A percentile compares a stretch with the other conserved stretches of the same genome.
Conservation (phyloP, 129 eudicot genomes). For the Mikania micrantha region DNA sequence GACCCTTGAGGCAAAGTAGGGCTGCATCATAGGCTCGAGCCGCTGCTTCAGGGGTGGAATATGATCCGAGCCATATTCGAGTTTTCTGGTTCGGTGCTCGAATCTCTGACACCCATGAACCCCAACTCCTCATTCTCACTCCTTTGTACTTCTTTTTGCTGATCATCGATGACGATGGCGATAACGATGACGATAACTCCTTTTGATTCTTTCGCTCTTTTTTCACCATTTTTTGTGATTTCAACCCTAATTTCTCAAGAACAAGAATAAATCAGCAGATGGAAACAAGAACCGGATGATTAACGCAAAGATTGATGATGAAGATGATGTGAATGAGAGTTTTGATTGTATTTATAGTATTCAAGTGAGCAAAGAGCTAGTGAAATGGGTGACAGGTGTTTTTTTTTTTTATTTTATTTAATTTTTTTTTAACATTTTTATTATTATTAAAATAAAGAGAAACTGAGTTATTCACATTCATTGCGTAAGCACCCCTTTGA, state of each 20-base stretch:
- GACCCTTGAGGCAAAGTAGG: slow-evolving; percentile 74
- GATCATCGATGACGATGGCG: slow-evolving; percentile 14
- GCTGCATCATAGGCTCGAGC: slow-evolving; percentile 98
- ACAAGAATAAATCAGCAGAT: too few species aligned
- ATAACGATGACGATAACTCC: background rate
- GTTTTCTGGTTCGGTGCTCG: slow-evolving; percentile 93
- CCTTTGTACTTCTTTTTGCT: slow-evolving; percentile 77
- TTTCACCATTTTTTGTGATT: slow-evolving; percentile 17
- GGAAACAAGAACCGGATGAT: too few species aligned
- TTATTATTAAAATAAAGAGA: background rate
- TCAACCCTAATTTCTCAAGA: background rate
- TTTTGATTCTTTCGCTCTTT: slow-evolving; percentile 8
- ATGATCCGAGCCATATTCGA: slow-evolving; percentile 93
- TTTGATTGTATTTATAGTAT: slow-evolving; percentile 22
- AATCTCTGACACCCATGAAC: slow-evolving; percentile 83
- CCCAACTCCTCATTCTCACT: slow-evolving; percentile 98
- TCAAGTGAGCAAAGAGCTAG: slow-evolving; percentile 19
- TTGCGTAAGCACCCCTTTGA: background rate
- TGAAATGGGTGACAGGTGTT: slow-evolving; percentile 34
- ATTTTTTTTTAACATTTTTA: too few species aligned
- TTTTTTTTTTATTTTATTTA: background rate
- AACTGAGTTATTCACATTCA: background rate
- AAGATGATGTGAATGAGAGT: slow-evolving; percentile 25
- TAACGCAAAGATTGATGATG: background rate
- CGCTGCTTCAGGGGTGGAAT: slow-evolving; percentile 87